Base-by-base conservation (phyloP, 805 yeast species). In the Candida sonorensis region DNA sequence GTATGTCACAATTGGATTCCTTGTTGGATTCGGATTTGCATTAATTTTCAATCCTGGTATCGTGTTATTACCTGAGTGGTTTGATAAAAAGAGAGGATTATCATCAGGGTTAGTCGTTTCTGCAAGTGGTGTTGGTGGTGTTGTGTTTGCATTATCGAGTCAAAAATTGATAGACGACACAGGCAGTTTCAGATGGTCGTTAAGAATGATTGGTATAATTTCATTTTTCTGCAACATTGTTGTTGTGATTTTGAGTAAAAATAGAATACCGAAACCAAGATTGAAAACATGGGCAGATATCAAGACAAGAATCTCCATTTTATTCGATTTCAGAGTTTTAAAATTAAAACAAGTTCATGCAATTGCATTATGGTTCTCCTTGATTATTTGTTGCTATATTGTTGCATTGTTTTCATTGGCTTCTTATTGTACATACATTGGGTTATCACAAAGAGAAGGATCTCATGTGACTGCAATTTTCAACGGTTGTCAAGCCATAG, bases 21-120 rank as follows among this genome's bases (percentile, higher is more conserved):
- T 75, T 17, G 64, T 70, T 14, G 81, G 81, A 0, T 19, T 70
- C 4, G 70, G 77, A 2, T 68, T 69, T 31, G 67, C 71, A 5
- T 46, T 72, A 18, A 49, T 75, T 11, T 69, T 63, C 42, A 59
- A 72, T 15, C 78, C 78, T 0, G 66, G 71, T 4, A 62, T 73
- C 3, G 54, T 49, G 23, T 56, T 72, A 4, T 37, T 76, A 17
- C 78, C 82, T 0, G 66, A 71, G n/a, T 76, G 81, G 80, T 76
- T 76, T 50, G 55, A 67, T 34, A 64, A 64, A 24, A 60, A 55
- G 21, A 54, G 74, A 33, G 71, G 76, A 1, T 25, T 59, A 4
- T 67, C 71, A 0, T 50, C 54, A 15, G 66, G 71, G 4, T 34
- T 68, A 7, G 56, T 58, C 3, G 57, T 62, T 22, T 44, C 59